phyloP scores from a whole-genome alignment of 108 stramenopile species.

The Nitzschia inconspicua region DNA sequence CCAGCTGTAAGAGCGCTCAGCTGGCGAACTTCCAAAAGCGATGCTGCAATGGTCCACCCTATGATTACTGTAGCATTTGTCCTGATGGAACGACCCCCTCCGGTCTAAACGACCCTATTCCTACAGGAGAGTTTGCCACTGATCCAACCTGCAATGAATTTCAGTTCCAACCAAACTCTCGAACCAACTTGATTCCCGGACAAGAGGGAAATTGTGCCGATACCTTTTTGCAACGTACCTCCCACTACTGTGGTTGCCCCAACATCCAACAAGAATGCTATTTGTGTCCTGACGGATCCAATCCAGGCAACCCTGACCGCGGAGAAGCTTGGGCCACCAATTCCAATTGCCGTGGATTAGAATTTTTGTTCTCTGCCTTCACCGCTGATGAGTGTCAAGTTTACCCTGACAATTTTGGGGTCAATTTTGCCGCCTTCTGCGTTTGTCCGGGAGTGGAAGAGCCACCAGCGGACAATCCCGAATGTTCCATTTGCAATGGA shows the following conservation, averaged over 20 bases:
- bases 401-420: background rate
- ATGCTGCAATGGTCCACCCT: conserved; percentile 14
- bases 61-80: conserved; percentile 11
- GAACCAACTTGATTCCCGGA: conserved; percentile 11
- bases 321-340: conserved; percentile 11
- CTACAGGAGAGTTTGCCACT: conserved; percentile 7
- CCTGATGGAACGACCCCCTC: conserved; percentile 6
- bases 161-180: background rate
- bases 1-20: conserved; percentile 19
- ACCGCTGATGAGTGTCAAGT: conserved; percentile 7
- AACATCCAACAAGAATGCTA: conserved; percentile 16
- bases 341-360: conserved; percentile 17
- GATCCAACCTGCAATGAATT: conserved; percentile 15
- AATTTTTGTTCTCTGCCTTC: conserved; percentile 17
- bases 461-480: background rate
- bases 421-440: conserved; percentile 21
- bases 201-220: conserved; percentile 20
- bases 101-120: conserved; percentile 5
- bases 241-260: conserved; percentile 28
- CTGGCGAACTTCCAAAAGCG: conserved; percentile 20
- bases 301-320: conserved; percentile 6
- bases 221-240: conserved; percentile 13
- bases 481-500: conserved; percentile 17
- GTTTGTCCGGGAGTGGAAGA: conserved; percentile 9
- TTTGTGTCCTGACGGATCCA: conserved; percentile 18